A percentile compares a stretch with the other conserved stretches of the same genome.
Conservation (phyloP, 352 stramenopile genomes). For the Globisporangium irregulare region DNA sequence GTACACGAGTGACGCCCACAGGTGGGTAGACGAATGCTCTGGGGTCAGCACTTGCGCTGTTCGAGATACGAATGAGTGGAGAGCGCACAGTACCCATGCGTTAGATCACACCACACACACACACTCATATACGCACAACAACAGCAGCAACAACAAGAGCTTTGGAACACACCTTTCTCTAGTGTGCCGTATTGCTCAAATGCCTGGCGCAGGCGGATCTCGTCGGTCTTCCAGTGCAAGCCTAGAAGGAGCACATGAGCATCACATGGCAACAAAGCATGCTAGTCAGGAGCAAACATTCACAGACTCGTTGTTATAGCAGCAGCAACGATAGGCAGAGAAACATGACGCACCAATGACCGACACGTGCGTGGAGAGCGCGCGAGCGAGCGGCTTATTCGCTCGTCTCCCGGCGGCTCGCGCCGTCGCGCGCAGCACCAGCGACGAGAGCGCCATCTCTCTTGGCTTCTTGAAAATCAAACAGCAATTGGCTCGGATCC, state of each 20-base stretch:
- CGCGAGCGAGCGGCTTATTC: not conserved
- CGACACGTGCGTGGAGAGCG: conserved; percentile 49
- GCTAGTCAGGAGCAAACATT: conserved; percentile 1
- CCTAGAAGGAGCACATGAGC: conserved; percentile 23
- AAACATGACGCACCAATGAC: conserved; percentile 40
- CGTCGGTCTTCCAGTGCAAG: conserved; percentile 82
- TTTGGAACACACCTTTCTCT: conserved; percentile 32
- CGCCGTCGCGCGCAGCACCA: not conserved
- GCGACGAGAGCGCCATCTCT: not conserved
- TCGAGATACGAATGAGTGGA: not conserved
- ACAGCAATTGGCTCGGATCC: no score
- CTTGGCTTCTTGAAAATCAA: not conserved
- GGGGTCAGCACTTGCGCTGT: conserved; percentile 48
- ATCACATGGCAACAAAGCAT: not conserved
- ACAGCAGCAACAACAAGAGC: not conserved
- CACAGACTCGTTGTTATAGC: conserved; percentile 6
- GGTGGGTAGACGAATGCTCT: conserved; percentile 53
- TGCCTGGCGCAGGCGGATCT: conserved; percentile 56
- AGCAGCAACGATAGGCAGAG: not conserved
- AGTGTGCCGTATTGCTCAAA: conserved; percentile 56
- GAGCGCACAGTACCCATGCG: not conserved
- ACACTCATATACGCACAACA: not conserved
- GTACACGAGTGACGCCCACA: conserved; percentile 66
- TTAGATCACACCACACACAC: not conserved
- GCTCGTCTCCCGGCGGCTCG: not conserved